Evolutionary conservation across 2,329 filamentous ascomycete species (phyloP), one percentile per base, ranked within the genome.

Genomic region (Blumeria hordei): DNA sequence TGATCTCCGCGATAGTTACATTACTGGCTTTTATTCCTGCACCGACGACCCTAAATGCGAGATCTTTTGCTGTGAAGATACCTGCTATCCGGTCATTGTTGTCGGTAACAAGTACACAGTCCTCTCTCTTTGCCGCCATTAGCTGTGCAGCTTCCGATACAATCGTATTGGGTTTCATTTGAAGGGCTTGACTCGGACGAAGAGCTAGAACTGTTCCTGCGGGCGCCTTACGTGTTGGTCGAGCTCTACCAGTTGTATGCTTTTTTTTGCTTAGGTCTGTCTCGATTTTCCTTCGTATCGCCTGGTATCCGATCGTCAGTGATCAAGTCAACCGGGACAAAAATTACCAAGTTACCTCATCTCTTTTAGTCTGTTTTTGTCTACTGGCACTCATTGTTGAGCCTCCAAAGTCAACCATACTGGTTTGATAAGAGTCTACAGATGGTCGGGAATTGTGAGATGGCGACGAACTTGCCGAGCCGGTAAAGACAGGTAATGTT

Each of bases 181-280:
- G 92, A 16, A 98, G 81, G 47, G 92, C 92, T 64, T 85, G 87
- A 67, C 88, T 95, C 55, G 92, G 92, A 70, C 93, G 93, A 59
- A 98, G 76, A 64, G 92, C 87, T 58, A 98, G 83, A 58, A 98
- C 92, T 56, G 90, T 95, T 62, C 92, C 92, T 2, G 92, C 92
- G 57, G 92, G 90, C 56, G 90, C 90, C 73, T 95, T 96, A 67
- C 88, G 84, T 58, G 83, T 85, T 65, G 86, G 85, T 62, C 88
- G 81, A 61, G 88, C 82, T 63, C 88, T 82, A 62, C 78, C 76
- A 60, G 81, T 79, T 58, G 80, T 76, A 65, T 87, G 79, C 71
- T 88, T 94, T 79, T 96, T 96, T 74, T 96, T 96, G 76, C 80
- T 93, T 71, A 98, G 82, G 68, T 98, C 92, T 66, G 78, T 90